Percentiles rank a stretch among this genome's conserved stretches.
Conservation (phyloP, 371 early-diverging fungal species). For the Mucor plumbeus region DNA sequence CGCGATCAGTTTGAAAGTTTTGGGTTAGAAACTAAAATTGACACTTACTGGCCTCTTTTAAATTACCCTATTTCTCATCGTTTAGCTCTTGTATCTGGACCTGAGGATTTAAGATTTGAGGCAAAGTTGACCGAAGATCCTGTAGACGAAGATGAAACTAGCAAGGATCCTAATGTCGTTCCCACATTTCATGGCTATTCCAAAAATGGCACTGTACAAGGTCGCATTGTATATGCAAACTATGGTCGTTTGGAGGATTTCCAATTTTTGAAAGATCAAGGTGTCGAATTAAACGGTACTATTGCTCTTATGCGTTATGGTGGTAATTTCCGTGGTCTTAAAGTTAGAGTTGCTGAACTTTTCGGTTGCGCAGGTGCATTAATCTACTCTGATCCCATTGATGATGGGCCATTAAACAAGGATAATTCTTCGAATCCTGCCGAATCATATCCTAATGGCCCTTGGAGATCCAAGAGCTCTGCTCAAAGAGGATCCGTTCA, state of each 20-base stretch:
- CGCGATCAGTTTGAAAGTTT: slow-evolving; percentile 54
- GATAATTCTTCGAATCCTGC: slow-evolving; percentile 36
- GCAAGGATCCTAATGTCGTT: slow-evolving; percentile 51
- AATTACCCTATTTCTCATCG: slow-evolving; percentile 62
- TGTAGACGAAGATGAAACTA: slow-evolving; percentile 57
- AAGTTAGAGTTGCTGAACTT: slow-evolving; percentile 66
- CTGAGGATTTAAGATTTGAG: slow-evolving; percentile 46
- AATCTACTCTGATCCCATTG: slow-evolving; percentile 67
- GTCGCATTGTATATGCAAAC: slow-evolving; percentile 70
- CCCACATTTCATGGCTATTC: slow-evolving; percentile 73
- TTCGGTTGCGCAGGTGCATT: slow-evolving; percentile 66
- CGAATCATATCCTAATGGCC: slow-evolving; percentile 68
- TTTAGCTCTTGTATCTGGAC: slow-evolving; percentile 45
- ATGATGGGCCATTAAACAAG: slow-evolving; percentile 57
- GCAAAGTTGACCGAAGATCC: slow-evolving; percentile 62
- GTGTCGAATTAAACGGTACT: slow-evolving; percentile 55
- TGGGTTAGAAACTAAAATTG: slow-evolving; percentile 62
- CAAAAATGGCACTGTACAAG: slow-evolving; percentile 65
- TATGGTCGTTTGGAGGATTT: slow-evolving; percentile 70
- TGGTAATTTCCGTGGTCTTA: slow-evolving; percentile 63
- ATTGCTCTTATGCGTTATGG: slow-evolving; percentile 73
- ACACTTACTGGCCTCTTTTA: slow-evolving; percentile 66
- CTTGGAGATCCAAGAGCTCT: slow-evolving; percentile 68
- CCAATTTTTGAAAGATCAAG: slow-evolving; percentile 47
- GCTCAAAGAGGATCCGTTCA: slow-evolving; percentile 71